Percentiles rank a stretch among this genome's conserved stretches.
Evolutionary conservation across 2,329 filamentous ascomycete species (phyloP).

Genomic region (Colletotrichum limetticola): DNA sequence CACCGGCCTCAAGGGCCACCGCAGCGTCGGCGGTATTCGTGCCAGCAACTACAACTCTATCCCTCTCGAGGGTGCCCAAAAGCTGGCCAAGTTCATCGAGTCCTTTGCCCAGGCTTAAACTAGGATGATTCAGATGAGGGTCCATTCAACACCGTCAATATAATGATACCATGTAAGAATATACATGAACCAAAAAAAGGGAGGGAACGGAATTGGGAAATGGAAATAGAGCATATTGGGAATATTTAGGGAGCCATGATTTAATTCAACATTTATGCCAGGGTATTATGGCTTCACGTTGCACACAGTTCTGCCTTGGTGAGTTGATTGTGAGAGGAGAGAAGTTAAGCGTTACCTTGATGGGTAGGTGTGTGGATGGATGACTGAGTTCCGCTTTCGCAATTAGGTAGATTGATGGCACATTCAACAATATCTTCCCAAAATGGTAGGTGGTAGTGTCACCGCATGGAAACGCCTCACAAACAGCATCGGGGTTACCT

Average conservation of each 20-base stretch:
- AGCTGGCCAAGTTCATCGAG: conserved; percentile 72
- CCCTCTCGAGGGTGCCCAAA: conserved; percentile 72
- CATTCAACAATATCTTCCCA: not conserved
- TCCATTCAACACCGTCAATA: not conserved
- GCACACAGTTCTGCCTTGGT: not conserved
- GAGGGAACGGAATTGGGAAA: not conserved
- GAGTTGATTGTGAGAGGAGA: not conserved
- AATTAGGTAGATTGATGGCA: not conserved
- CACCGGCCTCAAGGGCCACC: conserved; percentile 87
- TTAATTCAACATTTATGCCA: conserved; percentile 25
- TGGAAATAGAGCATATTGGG: conserved; percentile 7
- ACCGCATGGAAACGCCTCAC: no score
- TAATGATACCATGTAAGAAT: conserved; percentile 27
- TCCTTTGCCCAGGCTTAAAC: conserved; percentile 57
- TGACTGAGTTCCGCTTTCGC: no score
- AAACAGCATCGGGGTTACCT: no score
- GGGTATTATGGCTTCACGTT: not conserved
- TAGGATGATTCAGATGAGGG: not conserved
- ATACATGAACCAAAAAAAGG: not conserved
- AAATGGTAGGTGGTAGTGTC: not conserved
- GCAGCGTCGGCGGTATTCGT: conserved; percentile 86
- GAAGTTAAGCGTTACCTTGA: no score
- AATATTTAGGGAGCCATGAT: conserved; percentile 8
- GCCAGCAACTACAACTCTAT: conserved; percentile 93
- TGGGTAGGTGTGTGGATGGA: no score